Conservation (phyloP, 2,329 filamentous ascomycete species). For the Saccharata proteae region DNA sequence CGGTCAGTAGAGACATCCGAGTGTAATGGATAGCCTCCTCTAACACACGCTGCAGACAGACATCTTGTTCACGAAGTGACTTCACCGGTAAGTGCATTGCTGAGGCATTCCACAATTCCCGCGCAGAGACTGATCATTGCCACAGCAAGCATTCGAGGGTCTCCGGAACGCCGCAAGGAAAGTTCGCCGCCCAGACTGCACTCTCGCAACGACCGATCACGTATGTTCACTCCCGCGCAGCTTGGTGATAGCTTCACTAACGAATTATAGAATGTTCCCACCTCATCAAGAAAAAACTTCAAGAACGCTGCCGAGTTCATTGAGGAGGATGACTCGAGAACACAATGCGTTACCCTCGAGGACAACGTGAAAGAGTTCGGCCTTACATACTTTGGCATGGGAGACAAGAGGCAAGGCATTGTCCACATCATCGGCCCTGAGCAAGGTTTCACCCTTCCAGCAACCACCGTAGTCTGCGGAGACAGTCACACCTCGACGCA, state of each 20-base stretch:
- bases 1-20: slow-evolving; percentile 42
- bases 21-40: slow-evolving; percentile 5
- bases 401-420: slow-evolving; percentile 93
- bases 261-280: slow-evolving; percentile 72
- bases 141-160: slow-evolving; percentile 90
- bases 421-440: slow-evolving; percentile 97
- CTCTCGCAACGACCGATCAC: slow-evolving; percentile 90
- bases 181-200: slow-evolving; percentile 92
- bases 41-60: slow-evolving; percentile 50
- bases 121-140: slow-evolving; percentile 6
- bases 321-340: slow-evolving; percentile 82
- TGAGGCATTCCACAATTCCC: background rate
- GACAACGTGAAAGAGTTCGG: slow-evolving; percentile 96
- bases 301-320: slow-evolving; percentile 93
- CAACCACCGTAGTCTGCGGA: slow-evolving; percentile 92
- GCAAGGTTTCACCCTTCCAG: slow-evolving; percentile 95
- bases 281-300: slow-evolving; percentile 77
- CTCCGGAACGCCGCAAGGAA: slow-evolving; percentile 77
- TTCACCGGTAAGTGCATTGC: slow-evolving; percentile 57
- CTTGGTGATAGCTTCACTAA: background rate
- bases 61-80: slow-evolving; percentile 98
- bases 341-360: slow-evolving; percentile 91
- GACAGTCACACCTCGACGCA: slow-evolving; percentile 98
- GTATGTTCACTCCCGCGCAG: slow-evolving; percentile 47
- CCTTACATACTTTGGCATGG: slow-evolving; percentile 92